phyloP scores from a whole-genome alignment of 441 rosid genomes.

The Syzygium syzygioides region DNA sequence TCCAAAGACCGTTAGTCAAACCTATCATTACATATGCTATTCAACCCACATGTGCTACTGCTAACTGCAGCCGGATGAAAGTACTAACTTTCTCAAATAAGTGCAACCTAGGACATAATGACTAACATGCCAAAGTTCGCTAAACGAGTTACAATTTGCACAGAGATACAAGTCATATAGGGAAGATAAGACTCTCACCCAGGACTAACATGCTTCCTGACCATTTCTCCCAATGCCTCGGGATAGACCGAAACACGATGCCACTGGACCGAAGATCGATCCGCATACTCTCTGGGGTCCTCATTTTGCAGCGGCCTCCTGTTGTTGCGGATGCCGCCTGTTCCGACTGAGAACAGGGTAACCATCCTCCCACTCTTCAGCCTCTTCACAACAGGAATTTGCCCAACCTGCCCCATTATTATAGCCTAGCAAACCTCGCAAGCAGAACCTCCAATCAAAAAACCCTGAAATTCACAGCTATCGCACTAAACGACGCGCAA shows the following conservation, averaged over 20 bases:
- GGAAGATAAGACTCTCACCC: conserved; percentile 48
- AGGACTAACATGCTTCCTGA: conserved; percentile 50
- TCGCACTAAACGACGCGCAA: background rate
- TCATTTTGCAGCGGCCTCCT: conserved; percentile 68
- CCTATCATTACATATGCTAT: background rate
- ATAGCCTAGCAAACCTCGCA: conserved; percentile 52
- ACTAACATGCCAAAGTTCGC: background rate
- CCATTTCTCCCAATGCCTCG: conserved; percentile 43
- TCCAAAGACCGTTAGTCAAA: background rate
- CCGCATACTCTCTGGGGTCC: conserved; percentile 72
- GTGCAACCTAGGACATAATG: background rate
- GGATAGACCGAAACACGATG: conserved; percentile 80
- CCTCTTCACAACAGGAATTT: conserved; percentile 70
- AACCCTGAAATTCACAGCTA: background rate
- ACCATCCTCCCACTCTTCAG: conserved; percentile 51
- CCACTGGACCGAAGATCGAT: conserved; percentile 71
- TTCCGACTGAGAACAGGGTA: conserved; percentile 64
- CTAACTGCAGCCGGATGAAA: background rate
- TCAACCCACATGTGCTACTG: background rate
- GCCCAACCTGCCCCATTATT: conserved; percentile 86
- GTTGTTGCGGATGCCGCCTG: conserved; percentile 82
- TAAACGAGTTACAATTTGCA: background rate
- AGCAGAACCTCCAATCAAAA: background rate
- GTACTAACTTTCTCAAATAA: background rate
- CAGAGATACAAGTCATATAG: background rate